Conservation (phyloP, 164 flowering plant species). For the Saururus chinensis region DNA sequence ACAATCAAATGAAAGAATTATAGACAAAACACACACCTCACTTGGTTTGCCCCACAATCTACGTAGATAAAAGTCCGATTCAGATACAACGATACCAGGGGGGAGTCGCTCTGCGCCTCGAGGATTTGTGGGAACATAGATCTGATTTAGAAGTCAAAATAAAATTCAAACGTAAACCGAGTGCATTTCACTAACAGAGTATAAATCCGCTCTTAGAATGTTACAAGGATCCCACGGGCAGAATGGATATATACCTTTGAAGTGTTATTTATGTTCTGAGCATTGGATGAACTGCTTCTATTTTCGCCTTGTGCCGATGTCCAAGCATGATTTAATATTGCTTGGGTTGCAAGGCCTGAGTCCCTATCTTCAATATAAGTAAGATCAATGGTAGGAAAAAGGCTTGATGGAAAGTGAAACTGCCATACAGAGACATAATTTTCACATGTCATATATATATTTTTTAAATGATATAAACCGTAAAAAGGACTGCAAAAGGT, state of each 20-base stretch:
- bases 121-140: conserved; percentile 86
- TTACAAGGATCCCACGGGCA: background rate
- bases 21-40: conserved; percentile 40
- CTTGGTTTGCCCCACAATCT: conserved; percentile 86
- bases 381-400: conserved; percentile 27
- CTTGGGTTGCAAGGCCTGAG: conserved; percentile 18
- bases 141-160: conserved; percentile 25
- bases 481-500: too few relatives aligned
- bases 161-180: background rate
- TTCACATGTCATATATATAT: background rate
- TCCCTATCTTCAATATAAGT: conserved; percentile 18
- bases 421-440: conserved; percentile 16
- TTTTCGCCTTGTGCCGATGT: conserved; percentile 8
- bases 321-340: conserved; percentile 15
- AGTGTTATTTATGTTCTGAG: conserved; percentile 19
- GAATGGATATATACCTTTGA: conserved; percentile 23
- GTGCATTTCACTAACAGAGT: too few relatives aligned
- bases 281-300: conserved; percentile 12
- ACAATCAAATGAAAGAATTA: too few relatives aligned
- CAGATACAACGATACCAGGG: conserved; percentile 61
- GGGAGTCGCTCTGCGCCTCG: conserved; percentile 92
- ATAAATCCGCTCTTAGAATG: background rate
- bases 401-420: conserved; percentile 36
- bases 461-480: too few relatives aligned
- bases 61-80: conserved; percentile 69